Conservation (phyloP, 495 filamentous ascomycete genomes). For the Filosporella fistucella region DNA sequence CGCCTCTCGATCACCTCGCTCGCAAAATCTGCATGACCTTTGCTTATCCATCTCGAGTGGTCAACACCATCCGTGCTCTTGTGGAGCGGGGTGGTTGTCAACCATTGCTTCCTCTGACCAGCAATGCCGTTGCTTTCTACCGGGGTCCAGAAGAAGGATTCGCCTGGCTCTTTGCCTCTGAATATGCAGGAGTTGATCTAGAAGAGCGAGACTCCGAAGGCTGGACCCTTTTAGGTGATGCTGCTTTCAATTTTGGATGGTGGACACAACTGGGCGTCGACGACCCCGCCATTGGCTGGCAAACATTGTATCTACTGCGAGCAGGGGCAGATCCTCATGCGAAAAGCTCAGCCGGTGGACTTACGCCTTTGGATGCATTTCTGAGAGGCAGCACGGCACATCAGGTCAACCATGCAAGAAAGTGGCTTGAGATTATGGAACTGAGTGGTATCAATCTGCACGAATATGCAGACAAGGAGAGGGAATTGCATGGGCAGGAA, state of each 20-base stretch:
- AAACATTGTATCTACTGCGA: background rate
- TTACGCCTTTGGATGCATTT: slow-evolving; percentile 4
- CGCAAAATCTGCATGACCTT: background rate
- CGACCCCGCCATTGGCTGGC: background rate
- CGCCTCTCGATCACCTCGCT: slow-evolving; percentile 5
- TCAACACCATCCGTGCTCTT: slow-evolving; percentile 5
- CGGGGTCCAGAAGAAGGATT: slow-evolving; percentile 4
- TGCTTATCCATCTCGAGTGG: background rate
- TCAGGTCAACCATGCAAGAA: slow-evolving; percentile 4
- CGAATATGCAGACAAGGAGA: slow-evolving; percentile 3
- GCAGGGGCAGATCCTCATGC: slow-evolving; percentile 2
- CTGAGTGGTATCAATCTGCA: background rate
- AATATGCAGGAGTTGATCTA: background rate
- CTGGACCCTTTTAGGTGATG: slow-evolving; percentile 7
- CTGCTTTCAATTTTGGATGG: slow-evolving; percentile 6
- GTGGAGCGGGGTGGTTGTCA: slow-evolving; percentile 3
- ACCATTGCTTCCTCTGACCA: slow-evolving; percentile 5
- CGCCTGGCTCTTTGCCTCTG: slow-evolving; percentile 4
- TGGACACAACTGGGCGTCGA: background rate
- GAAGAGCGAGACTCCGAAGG: slow-evolving; percentile 5
- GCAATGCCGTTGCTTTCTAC: slow-evolving; percentile 1
- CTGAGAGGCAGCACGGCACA: slow-evolving; percentile 4
- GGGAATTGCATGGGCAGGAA: background rate
- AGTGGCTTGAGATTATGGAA: background rate
- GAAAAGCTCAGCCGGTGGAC: background rate